A percentile compares a stretch with the other conserved stretches of the same genome.
Evolutionary conservation across 192 early-diverging fungal species (phyloP).

Genomic region (Entomortierella beljakovae): DNA sequence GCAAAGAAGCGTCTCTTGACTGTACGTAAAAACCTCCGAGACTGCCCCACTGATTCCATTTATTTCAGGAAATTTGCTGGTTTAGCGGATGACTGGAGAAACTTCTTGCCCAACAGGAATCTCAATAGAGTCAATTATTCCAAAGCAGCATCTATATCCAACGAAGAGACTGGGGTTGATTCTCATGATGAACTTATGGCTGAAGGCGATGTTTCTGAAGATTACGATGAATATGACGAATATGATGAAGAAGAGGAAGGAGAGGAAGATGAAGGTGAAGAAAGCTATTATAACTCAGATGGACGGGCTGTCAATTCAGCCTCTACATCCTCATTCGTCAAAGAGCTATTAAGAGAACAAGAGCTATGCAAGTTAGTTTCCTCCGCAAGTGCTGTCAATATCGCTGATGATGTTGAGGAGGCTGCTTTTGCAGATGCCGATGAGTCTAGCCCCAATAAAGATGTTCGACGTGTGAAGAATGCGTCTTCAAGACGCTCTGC

Average conservation of each 20-base stretch:
- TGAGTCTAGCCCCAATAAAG: not conserved
- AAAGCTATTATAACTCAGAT: not conserved
- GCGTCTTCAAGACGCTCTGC: not conserved
- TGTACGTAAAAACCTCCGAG: slow-evolving; percentile 24
- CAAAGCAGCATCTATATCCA: no score
- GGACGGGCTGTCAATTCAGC: not conserved
- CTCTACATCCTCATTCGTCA: slow-evolving; percentile 22
- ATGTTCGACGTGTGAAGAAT: not conserved
- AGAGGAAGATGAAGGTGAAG: not conserved
- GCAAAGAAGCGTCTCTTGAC: slow-evolving; percentile 33
- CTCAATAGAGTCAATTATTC: no score
- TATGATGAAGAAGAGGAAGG: slow-evolving; percentile 1
- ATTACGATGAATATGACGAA: not conserved
- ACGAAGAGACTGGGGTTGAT: not conserved
- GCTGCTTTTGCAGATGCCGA: slow-evolving; percentile 29
- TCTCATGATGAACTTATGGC: not conserved
- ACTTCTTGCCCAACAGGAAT: slow-evolving; percentile 27
- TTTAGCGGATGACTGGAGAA: slow-evolving; percentile 30
- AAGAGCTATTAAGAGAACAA: slow-evolving; percentile 26
- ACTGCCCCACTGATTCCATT: slow-evolving; percentile 13
- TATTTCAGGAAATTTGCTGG: slow-evolving; percentile 31
- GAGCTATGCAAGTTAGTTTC: slow-evolving; percentile 17
- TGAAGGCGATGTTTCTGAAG: not conserved
- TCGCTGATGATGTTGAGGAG: slow-evolving; percentile 12
- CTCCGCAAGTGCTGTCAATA: slow-evolving; percentile 4